Evolutionary conservation across 1,139 yeast genomes (phyloP), one percentile per base, ranked within the genome.

Genomic region (Candida tetrigidarum): DNA sequence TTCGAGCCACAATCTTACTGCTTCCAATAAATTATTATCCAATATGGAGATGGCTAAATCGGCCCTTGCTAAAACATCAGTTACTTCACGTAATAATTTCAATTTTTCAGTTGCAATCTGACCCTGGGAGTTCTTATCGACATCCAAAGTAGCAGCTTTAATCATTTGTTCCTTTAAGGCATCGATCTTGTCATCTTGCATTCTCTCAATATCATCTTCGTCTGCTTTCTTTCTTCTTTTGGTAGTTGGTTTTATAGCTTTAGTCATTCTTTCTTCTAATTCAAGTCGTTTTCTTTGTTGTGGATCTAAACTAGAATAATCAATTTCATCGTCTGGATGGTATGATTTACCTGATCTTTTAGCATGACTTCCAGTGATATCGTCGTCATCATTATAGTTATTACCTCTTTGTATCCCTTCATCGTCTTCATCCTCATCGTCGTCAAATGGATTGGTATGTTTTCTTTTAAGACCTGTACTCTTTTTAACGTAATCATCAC

Each of bases 1-100:
- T 64, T 95, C 99, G 48, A 95, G 76, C 99, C 99, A 95, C 63
- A 90, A 84, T 56, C 98, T 80, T 32, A 95, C 93, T 41, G 97
- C 95, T 59, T 93, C 97, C 53, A 95, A 76, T 58, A 95, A 69
- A 65, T 95, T 95, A 64, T 93, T 95, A 70, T 95, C 99, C 58
- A 95, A 77, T 45, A 95, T 89, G 12, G 97, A 87, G 59, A 92
- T 97, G 27, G 97, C 90, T 57, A 91, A 74, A 63, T 86, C 89
- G 2, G 92, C 91, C 68, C 91, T 86, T 33, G 90, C 76, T 57
- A 95, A 71, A 5, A 89, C 83, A 49, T 80, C 83, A 50, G 79
- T 80, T 16, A 93, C 99, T 56, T 84, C 87, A 28, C 86, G 87
- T 58, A 95, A 76, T 59, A 95, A 70, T 63, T 84, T 83, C 57